These are phyloP conservation scores for Candida takata DNA, from an alignment of 805 yeast species.

Conservation along the genomic window DNA sequence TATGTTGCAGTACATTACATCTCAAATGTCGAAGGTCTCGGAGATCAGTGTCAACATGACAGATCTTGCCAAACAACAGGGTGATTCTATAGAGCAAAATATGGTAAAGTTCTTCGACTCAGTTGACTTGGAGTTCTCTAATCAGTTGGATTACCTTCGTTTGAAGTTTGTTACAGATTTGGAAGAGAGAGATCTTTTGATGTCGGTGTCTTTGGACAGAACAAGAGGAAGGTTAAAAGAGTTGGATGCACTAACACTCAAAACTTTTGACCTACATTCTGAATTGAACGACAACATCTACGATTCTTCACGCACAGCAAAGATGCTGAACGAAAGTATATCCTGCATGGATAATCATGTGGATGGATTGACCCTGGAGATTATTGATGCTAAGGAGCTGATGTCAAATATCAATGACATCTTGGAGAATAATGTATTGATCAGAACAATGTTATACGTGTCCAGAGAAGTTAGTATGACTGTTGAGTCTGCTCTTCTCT, in stretches of 20 bases:
- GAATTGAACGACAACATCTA: constrained; percentile 3
- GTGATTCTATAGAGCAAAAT: constrained; percentile 7
- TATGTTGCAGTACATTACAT: constrained; percentile 10
- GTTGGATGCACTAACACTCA: background rate
- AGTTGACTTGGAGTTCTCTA: constrained; percentile 5
- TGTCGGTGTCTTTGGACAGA: constrained; percentile 4
- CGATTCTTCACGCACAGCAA: constrained; percentile 1
- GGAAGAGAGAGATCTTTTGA: constrained; percentile 8
- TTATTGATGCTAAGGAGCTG: constrained; percentile 6
- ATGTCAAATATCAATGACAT: constrained; percentile 6
- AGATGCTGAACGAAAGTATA: constrained; percentile 5
- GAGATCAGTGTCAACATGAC: constrained; percentile 13
- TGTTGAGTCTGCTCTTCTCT: constrained; percentile 3
- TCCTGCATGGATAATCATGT: constrained; percentile 6
- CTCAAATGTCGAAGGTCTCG: constrained; percentile 12
- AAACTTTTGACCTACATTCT: background rate
- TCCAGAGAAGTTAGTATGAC: constrained; percentile 4
- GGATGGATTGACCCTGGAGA: constrained; percentile 2
- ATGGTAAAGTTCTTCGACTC: constrained; percentile 9
- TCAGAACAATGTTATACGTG: constrained; percentile 6
- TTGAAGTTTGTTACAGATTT: constrained; percentile 12
- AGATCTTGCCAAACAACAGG: constrained; percentile 8
- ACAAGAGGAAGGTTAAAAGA: constrained; percentile 1
- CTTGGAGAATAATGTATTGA: constrained; percentile 10
- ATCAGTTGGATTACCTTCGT: constrained; percentile 7